Percentiles rank a stretch among this genome's conserved stretches.
phyloP scores from a whole-genome alignment of 1,139 yeast species.

The Candida mesenterica region DNA sequence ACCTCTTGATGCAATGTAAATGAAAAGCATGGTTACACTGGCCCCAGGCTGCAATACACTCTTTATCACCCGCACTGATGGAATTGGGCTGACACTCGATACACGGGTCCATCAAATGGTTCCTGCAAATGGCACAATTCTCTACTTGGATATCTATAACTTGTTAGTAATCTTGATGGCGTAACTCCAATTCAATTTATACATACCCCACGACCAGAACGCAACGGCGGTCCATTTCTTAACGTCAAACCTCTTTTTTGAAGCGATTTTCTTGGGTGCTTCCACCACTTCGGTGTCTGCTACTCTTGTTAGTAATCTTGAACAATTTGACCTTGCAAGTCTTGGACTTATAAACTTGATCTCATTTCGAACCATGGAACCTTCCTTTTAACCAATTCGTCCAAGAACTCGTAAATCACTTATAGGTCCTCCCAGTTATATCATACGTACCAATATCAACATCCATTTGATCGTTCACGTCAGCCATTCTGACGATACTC shows the following conservation, averaged over 20 bases:
- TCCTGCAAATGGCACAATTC: slow-evolving; percentile 97
- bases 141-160: slow-evolving; percentile 75
- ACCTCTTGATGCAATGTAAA: slow-evolving; percentile 90
- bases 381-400: no score
- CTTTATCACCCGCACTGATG: slow-evolving; percentile 62
- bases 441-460: slow-evolving; percentile 36
- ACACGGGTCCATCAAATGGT: slow-evolving; percentile 98
- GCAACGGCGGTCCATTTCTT: slow-evolving; percentile 96
- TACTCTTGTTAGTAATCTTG: slow-evolving; percentile 9
- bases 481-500: slow-evolving; percentile 16
- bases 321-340: not conserved
- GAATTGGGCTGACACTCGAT: slow-evolving; percentile 93
- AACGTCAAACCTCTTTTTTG: slow-evolving; percentile 42
- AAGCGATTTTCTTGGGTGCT: slow-evolving; percentile 14
- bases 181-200: slow-evolving; percentile 6
- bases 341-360: no score
- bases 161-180: slow-evolving; percentile 23
- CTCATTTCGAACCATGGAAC: no score
- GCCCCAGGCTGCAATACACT: slow-evolving; percentile 98
- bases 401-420: no score
- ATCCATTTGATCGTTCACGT: slow-evolving; percentile 28
- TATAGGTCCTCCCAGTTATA: no score
- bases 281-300: slow-evolving; percentile 11
- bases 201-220: slow-evolving; percentile 96
- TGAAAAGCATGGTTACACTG: slow-evolving; percentile 93